Conservation (phyloP, 495 filamentous ascomycete genomes). For the Bacidia gigantensis region DNA sequence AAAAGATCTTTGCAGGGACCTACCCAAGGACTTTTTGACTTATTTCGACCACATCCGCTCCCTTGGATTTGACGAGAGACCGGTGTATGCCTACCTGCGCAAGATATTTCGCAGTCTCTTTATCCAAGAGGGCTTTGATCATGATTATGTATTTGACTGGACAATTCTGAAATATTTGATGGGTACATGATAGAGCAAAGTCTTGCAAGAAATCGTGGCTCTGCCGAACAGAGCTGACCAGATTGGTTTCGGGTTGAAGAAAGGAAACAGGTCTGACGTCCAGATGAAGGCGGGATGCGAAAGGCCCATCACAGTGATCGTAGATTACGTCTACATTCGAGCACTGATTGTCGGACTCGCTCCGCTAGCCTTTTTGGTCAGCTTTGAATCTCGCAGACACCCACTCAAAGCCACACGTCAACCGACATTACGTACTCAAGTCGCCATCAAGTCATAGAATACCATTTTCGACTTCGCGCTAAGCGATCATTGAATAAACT, state of each 20-base stretch:
- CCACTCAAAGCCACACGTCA: too few species aligned
- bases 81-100: constrained; percentile 21
- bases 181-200: background rate
- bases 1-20: constrained; percentile 5
- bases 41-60: constrained; percentile 20
- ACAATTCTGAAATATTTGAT: constrained; percentile 6
- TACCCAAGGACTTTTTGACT: constrained; percentile 11
- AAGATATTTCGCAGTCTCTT: constrained; percentile 21
- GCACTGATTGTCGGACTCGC: background rate
- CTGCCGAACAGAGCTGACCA: background rate
- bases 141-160: constrained; percentile 25
- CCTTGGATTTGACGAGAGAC: constrained; percentile 18
- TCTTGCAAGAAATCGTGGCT: background rate
- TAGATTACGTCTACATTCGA: background rate
- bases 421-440: too few species aligned
- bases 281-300: background rate
- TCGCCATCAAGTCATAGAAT: too few species aligned
- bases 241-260: background rate
- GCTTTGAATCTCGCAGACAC: too few species aligned
- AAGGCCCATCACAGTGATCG: too few species aligned
- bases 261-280: background rate
- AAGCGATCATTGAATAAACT: too few species aligned
- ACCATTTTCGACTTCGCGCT: too few species aligned
- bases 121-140: constrained; percentile 18
- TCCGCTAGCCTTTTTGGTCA: background rate